These are phyloP conservation scores for Colletotrichum gigasporum DNA, from an alignment of 2,329 filamentous ascomycete species.

Conservation along the genomic window DNA sequence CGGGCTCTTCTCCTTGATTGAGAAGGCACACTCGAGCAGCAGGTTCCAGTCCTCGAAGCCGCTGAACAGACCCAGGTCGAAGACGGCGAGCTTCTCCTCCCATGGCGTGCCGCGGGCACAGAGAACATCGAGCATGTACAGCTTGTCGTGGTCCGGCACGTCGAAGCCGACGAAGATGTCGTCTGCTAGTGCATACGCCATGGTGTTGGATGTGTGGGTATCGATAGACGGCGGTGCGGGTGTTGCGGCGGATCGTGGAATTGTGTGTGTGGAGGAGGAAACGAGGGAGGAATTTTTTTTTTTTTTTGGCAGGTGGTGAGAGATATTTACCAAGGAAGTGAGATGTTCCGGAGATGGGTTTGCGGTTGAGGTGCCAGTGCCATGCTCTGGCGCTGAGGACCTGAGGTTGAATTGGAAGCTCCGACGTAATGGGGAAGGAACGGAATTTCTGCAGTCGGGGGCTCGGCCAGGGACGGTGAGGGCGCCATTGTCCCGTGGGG, in stretches of 20 bases:
- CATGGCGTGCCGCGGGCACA: constrained; percentile 37
- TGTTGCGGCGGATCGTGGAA: background rate
- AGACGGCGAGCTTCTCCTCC: constrained; percentile 39
- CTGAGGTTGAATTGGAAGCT: constrained; percentile 16
- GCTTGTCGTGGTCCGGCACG: constrained; percentile 39
- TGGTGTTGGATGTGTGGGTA: constrained; percentile 13
- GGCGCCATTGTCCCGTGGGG: constrained; percentile 16
- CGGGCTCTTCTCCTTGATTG: constrained; percentile 35
- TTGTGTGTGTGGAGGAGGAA: background rate
- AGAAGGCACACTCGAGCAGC: constrained; percentile 44
- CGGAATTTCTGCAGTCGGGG: background rate
- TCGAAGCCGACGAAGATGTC: constrained; percentile 41
- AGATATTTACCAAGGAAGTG: constrained; percentile 16
- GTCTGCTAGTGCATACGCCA: constrained; percentile 20
- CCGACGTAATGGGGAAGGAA: background rate
- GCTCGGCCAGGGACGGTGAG: constrained; percentile 3
- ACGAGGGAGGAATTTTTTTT: background rate
- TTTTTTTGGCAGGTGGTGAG: background rate
- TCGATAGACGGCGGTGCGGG: background rate
- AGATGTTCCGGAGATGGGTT: constrained; percentile 12
- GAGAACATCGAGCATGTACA: constrained; percentile 44
- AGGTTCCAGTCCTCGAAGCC: constrained; percentile 45
- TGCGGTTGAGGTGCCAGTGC: constrained; percentile 6
- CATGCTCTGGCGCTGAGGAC: background rate
- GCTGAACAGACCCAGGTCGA: constrained; percentile 43